Base-by-base conservation (phyloP, 2,329 filamentous ascomycete genomes). In the Blastomyces emzantsi region DNA sequence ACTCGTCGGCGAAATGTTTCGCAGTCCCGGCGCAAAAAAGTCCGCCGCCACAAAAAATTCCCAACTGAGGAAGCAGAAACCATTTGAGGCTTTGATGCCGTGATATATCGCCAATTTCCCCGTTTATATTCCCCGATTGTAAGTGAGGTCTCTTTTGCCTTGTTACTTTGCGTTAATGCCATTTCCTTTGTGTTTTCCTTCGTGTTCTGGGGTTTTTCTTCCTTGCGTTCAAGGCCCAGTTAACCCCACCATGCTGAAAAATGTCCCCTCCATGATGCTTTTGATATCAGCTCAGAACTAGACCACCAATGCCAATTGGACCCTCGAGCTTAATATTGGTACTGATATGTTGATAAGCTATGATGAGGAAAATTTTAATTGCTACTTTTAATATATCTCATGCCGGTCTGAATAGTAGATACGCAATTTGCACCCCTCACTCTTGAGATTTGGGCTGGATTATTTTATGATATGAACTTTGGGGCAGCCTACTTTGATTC, bases 21-120 rank as follows among this genome's bases (percentile, higher is more conserved):
- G 28, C 61, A 57, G 36, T 25, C 9, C 61, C 52, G 52, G 41
- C 49, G 61, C 49, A 63, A 57, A 57, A 49, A 57, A 59, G 30
- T 11, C 41, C 4, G 6, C 51, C 4, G 11, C 41, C 25, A 43
- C 9, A 58, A 58, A 45, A 54, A 33, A 7, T 28, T 11, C 8
- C 15, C 28, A 11, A 19, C 5, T 5, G 19, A 28, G 33, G 17
- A 43, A 25, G 49, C 47, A 25, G 36, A 25, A 25, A 13, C 33
- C 33, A 45, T 47, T 17, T 2, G 60, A 52, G 39, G 28, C 17
- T 19, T 25, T 28, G 41, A 59, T 28, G 57, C 57, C 22, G n/a
- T 39, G 57, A 39, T 33, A 47, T 30, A 47, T 8, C 41, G 15
- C 17, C 15, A 33, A 47, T 59, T 47, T 7, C 17, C 17, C 2